Conservation (phyloP, 2,329 filamentous ascomycete genomes). For the Colletotrichum tanaceti region DNA sequence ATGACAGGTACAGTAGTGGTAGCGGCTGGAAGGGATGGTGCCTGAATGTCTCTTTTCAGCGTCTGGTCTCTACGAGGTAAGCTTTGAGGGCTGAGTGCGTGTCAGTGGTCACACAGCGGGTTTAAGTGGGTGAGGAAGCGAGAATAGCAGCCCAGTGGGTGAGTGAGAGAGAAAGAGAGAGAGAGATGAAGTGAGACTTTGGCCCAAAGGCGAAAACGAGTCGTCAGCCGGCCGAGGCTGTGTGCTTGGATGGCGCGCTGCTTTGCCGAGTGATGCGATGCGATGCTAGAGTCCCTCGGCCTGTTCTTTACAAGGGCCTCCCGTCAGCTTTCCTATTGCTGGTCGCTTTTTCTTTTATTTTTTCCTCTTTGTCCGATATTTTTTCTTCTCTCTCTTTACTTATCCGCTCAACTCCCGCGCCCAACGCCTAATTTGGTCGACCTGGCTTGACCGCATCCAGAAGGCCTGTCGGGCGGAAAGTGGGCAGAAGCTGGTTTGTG, state of each 20-base stretch:
- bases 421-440: background rate
- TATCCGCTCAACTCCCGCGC: no score
- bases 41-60: background rate
- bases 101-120: no score
- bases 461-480: constrained; percentile 14
- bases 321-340: background rate
- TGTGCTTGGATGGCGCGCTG: constrained; percentile 3
- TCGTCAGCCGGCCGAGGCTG: constrained; percentile 38
- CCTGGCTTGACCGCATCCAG: background rate
- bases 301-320: background rate
- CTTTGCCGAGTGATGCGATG: constrained; percentile 13
- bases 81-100: background rate
- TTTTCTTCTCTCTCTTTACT: no score
- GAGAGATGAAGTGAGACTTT: background rate
- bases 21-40: constrained; percentile 19
- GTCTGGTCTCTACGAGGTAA: background rate
- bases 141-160: no score
- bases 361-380: no score
- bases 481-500: constrained; percentile 20
- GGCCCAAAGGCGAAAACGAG: constrained; percentile 37
- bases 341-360: no score
- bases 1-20: background rate
- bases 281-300: constrained; percentile 1
- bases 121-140: no score
- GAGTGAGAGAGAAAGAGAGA: no score